These are phyloP conservation scores for Trichosporon ovoides DNA, from an alignment of 1,284 basidiomycete species.

Conservation along the genomic window DNA sequence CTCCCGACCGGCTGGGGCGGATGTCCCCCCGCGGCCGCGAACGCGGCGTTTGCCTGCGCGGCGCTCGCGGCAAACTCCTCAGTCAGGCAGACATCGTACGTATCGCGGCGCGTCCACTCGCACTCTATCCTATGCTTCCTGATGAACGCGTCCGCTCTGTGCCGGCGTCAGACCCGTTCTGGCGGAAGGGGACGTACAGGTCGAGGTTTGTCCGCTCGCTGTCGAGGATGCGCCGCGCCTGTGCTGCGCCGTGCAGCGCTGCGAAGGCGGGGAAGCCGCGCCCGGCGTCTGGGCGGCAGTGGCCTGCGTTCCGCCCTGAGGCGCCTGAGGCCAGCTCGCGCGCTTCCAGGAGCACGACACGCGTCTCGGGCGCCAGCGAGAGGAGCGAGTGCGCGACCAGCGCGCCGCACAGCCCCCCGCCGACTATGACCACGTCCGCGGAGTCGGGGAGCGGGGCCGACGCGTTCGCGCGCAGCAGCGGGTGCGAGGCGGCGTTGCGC, in stretches of 20 bases:
- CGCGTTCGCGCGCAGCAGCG: constrained; percentile 27
- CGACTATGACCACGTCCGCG: constrained; percentile 38
- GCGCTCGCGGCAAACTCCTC: constrained; percentile 31
- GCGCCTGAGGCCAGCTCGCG: constrained; percentile 44
- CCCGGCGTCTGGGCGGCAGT: constrained; percentile 40
- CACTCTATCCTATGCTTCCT: constrained; percentile 31
- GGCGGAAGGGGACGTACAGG: neutral
- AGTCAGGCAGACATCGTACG: constrained; percentile 35
- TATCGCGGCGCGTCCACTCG: constrained; percentile 34
- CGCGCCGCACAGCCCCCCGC: constrained; percentile 36
- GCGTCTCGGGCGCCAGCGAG: constrained; percentile 15
- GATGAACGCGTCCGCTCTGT: constrained; percentile 25
- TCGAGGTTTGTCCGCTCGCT: constrained; percentile 9
- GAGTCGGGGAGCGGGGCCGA: constrained; percentile 23
- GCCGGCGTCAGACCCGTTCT: neutral
- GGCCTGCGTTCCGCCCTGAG: constrained; percentile 43
- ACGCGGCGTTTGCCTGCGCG: constrained; percentile 18
- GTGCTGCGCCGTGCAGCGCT: constrained; percentile 27
- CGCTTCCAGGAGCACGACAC: constrained; percentile 41
- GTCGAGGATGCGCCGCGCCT: constrained; percentile 21
- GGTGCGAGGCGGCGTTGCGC: constrained; percentile 28
- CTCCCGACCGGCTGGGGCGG: constrained; percentile 12
- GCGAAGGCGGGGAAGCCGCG: constrained; percentile 37
- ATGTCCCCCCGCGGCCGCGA: constrained; percentile 16
- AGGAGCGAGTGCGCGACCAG: constrained; percentile 31